Base-by-base conservation (phyloP, 2,329 filamentous ascomycete genomes). In the Metarhizium robertsii region DNA sequence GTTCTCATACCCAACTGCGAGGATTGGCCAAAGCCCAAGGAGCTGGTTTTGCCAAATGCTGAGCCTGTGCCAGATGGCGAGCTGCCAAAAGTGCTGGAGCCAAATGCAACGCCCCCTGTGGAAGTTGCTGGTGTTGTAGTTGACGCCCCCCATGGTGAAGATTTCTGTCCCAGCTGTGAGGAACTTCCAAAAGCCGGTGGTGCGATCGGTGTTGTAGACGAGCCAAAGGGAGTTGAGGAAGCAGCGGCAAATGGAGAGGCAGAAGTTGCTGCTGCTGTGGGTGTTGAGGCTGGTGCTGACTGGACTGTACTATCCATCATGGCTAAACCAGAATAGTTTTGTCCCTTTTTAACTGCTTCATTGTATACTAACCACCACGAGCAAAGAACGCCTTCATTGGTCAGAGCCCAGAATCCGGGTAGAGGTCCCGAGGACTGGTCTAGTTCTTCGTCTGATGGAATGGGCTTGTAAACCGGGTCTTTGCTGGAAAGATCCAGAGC, bases 281-380 rank as follows among this genome's bases (percentile, higher is more conserved):
- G 61, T 40, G 65, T 56, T 16, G 73, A 57, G 3, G 68, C 62
- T 60, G 67, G 56, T 34, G 64, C 53, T 20, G 66, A 51, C 16
- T 64, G 59, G 55, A 66, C 64, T 55, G 66, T 65, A 2, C 70
- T 69, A 56, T 76, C 73, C 36, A 74, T 74, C 48, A 72, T 74
- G 45, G 78, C 74, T 60, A 96, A 75, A 4, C 87, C 88, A 45
- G 86, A 80, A 68, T 91, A 97, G 0, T 83, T 81, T 6, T 82
- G 83, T 3, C 85, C 85, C 62, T 86, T 77, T 57, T 86, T 83
- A 58, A 99, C 85, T 2, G 92, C 91, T 46, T 95, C 90, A 40
- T 87, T 83, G 71, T 96, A 96, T 20, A 97, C 81, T 47, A 97
- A 73, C 90, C 92, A 96, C 91, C 92, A 99, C 13, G 85, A 80